phyloP scores from a whole-genome alignment of 2,329 filamentous ascomycete species.

The Verticillium albo-atrum region DNA sequence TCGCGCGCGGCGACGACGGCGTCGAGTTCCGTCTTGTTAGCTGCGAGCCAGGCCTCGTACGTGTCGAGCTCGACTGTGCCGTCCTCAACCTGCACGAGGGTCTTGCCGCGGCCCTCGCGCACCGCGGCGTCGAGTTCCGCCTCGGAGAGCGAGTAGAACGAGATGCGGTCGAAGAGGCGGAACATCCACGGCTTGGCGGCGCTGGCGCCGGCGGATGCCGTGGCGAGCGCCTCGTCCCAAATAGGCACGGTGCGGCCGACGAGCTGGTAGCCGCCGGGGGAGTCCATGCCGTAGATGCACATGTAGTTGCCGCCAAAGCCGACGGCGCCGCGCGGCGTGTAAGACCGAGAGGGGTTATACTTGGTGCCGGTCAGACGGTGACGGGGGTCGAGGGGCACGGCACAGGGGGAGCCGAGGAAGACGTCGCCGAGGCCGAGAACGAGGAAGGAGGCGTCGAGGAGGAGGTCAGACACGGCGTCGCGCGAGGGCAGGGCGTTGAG shows the following conservation, averaged over 20 bases:
- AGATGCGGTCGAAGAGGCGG: conserved; percentile 26
- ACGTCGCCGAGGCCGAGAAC: conserved; percentile 33
- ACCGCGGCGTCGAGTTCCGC: conserved; percentile 18
- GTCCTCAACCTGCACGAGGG: conserved; percentile 20
- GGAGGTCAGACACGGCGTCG: conserved; percentile 17
- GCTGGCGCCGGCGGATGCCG: not conserved
- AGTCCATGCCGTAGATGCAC: conserved; percentile 32
- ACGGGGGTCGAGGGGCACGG: conserved; percentile 28
- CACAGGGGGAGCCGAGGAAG: conserved; percentile 32
- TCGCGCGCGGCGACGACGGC: conserved; percentile 14
- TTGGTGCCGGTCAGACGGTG: conserved; percentile 30
- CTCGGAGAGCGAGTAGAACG: conserved; percentile 24
- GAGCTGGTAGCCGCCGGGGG: conserved; percentile 32
- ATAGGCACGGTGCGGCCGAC: conserved; percentile 28
- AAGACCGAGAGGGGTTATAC: conserved; percentile 31
- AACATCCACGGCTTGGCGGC: conserved; percentile 21
- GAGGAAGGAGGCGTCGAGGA: conserved; percentile 27
- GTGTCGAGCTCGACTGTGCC: conserved; percentile 21
- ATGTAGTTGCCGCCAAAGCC: conserved; percentile 32
- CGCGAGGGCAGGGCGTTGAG: conserved; percentile 23
- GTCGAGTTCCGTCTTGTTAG: conserved; percentile 20
- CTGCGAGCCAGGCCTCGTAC: conserved; percentile 26
- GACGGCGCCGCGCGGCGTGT: conserved; percentile 28
- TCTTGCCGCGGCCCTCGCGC: conserved; percentile 6
- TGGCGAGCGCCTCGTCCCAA: conserved; percentile 20